Base-by-base conservation (phyloP, 306 rosid genomes). In the Quercus dentata region DNA sequence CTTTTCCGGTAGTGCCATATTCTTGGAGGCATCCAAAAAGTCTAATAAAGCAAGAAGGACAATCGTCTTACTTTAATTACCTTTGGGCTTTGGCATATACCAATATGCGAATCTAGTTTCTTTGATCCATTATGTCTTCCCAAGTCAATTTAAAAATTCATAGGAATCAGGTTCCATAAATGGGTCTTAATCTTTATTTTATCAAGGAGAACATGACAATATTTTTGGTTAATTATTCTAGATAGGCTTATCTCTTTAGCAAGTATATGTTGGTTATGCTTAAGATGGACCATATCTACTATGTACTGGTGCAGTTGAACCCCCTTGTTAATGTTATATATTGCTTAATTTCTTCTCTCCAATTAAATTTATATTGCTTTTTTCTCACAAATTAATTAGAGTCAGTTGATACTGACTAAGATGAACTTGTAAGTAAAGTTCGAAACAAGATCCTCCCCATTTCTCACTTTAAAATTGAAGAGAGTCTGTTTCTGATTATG, bases 1-100 rank as follows among this genome's bases (percentile, higher is more conserved):
- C 12, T 11, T 28, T 65, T 35, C 69, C 56, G 30, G 71, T 80
- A 74, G 65, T 75, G 49, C 12, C 80, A 79, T 46, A 44, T 76
- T 70, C 78, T 77, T 64, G 76, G 76, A 64, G 72, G 73, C 83
- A 80, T 79, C 56, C 33, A 31, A 30, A 63, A 13, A 38, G 33
- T 46, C 3, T 55, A 58, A 58, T 15, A 72, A 49, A 71, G 72
- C 64, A 71, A 76, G 7, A 56, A 55, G 44, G 77, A 4, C 6
- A 76, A 46, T 69, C 46, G 46, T 56, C 75, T 41, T 8, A 46
- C 65, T 31, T 1, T 13, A 9, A 9, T 56, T 41, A 55, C 74
- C 41, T 72, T 49, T 49, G 1, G 4, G 54, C 54, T 3, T 82
- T 68, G 63, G 52, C 20, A 52, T 71, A 76, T 23, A 21, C 65